Evolutionary conservation across 1,284 basidiomycete genomes (phyloP).

Genomic region (Apiotrichum sp.): DNA sequence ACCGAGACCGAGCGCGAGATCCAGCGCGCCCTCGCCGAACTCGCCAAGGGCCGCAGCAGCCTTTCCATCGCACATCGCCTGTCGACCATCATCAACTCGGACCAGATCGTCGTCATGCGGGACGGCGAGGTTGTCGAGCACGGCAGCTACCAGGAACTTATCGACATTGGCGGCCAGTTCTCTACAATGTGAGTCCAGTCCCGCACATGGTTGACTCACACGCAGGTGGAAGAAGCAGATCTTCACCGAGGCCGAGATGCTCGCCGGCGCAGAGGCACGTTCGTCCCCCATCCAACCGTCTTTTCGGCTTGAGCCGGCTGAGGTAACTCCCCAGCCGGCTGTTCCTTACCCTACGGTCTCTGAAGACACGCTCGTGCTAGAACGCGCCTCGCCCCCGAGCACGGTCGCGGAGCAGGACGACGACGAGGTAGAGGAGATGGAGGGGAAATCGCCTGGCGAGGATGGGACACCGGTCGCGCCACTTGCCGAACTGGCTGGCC

Average conservation of each 20-base stretch:
- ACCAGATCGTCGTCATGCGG: constrained; percentile 82
- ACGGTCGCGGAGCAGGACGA: constrained; percentile 11
- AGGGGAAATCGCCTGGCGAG: background rate
- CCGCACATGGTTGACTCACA: constrained; percentile 7
- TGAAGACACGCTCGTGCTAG: background rate
- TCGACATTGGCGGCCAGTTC: constrained; percentile 53
- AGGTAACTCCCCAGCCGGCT: background rate
- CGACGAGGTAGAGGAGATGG: background rate
- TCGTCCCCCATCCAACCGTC: background rate
- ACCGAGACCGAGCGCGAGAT: constrained; percentile 69
- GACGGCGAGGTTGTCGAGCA: constrained; percentile 79
- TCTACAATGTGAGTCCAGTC: constrained; percentile 32
- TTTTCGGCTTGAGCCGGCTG: constrained; percentile 1
- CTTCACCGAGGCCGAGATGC: constrained; percentile 40
- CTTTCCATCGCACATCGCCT: constrained; percentile 83
- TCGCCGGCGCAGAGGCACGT: constrained; percentile 16
- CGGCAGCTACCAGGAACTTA: constrained; percentile 76
- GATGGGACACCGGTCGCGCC: background rate
- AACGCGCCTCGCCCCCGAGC: constrained; percentile 10
- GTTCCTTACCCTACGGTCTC: background rate
- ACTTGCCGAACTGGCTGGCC: background rate
- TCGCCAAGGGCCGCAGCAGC: constrained; percentile 66
- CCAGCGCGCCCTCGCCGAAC: constrained; percentile 54
- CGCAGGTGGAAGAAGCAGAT: constrained; percentile 45
- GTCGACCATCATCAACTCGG: constrained; percentile 48